A percentile compares a stretch with the other conserved stretches of the same genome.
These are phyloP conservation scores for Coemansia sp. DNA, from an alignment of 371 early-diverging fungal species.

Conservation along the genomic window DNA sequence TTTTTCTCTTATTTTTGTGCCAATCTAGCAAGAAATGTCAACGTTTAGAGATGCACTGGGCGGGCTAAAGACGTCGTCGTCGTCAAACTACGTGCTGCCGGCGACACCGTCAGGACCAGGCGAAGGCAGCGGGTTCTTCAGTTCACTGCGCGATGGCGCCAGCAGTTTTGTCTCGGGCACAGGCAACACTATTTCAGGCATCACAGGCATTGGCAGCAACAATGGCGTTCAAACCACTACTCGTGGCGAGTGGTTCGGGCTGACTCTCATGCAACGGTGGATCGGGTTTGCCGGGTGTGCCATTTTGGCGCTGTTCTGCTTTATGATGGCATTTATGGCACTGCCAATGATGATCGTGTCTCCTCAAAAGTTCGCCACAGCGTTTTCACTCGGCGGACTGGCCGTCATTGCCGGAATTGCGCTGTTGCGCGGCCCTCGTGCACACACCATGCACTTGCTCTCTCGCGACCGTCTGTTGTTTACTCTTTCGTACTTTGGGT, in stretches of 20 bases:
- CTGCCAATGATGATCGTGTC: conserved; percentile 53
- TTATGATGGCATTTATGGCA: conserved; percentile 52
- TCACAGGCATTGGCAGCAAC: conserved; percentile 12
- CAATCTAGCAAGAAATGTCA: conserved; percentile 18
- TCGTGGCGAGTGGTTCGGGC: conserved; percentile 53
- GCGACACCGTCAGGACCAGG: conserved; percentile 15
- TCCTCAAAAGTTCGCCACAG: conserved; percentile 56
- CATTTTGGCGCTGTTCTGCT: conserved; percentile 52
- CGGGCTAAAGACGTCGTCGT: conserved; percentile 47
- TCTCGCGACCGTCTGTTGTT: conserved; percentile 55
- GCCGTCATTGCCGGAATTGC: conserved; percentile 53
- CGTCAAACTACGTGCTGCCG: conserved; percentile 38
- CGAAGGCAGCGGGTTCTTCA: conserved; percentile 27
- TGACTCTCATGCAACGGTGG: conserved; percentile 54
- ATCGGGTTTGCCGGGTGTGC: conserved; percentile 51
- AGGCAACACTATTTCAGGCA: conserved; percentile 29
- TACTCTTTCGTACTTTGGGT: conserved; percentile 54
- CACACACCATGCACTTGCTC: conserved; percentile 55
- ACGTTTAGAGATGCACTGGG: conserved; percentile 46
- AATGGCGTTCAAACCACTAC: conserved; percentile 10
- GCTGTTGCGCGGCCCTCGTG: conserved; percentile 56
- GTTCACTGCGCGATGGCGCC: conserved; percentile 45
- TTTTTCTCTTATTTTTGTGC: not conserved
- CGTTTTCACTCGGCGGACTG: conserved; percentile 55
- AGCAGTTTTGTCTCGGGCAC: conserved; percentile 38